These are phyloP conservation scores for Lentinula raphanica DNA, from an alignment of 768 basidiomycete genomes.

Conservation along the genomic window DNA sequence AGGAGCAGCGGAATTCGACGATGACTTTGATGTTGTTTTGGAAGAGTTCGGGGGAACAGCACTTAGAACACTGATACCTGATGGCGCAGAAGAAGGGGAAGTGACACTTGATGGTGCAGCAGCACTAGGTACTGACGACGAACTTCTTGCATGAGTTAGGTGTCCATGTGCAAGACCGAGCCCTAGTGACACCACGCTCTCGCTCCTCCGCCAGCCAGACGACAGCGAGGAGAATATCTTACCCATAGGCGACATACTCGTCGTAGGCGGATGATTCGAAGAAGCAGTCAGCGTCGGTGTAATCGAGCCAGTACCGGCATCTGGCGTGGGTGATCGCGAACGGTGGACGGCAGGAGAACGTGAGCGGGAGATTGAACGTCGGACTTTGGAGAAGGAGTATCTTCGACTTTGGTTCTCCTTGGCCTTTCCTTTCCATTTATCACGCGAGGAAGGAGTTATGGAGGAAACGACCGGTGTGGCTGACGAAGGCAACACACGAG, in stretches of 20 bases:
- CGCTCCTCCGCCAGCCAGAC: slow-evolving; percentile 1
- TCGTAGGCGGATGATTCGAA: neutral
- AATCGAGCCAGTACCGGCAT: neutral
- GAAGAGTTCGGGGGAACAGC: neutral
- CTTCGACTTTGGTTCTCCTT: neutral
- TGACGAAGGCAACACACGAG: neutral
- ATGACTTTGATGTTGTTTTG: neutral
- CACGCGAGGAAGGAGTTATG: neutral
- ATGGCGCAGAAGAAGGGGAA: neutral
- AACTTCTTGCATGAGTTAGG: neutral
- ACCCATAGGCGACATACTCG: neutral
- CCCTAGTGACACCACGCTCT: neutral
- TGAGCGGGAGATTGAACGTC: neutral
- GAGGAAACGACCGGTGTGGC: neutral
- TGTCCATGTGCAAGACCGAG: neutral
- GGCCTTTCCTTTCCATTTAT: neutral
- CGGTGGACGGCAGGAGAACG: neutral
- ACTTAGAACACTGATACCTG: neutral
- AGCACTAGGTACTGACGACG: neutral
- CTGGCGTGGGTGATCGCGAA: neutral
- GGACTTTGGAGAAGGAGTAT: neutral
- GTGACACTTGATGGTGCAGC: neutral
- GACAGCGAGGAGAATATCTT: neutral
- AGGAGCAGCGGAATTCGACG: neutral
- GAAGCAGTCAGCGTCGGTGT: slow-evolving; percentile 1